phyloP scores from a whole-genome alignment of 257 asterid genomes.

The Lithospermum erythrorhizon region DNA sequence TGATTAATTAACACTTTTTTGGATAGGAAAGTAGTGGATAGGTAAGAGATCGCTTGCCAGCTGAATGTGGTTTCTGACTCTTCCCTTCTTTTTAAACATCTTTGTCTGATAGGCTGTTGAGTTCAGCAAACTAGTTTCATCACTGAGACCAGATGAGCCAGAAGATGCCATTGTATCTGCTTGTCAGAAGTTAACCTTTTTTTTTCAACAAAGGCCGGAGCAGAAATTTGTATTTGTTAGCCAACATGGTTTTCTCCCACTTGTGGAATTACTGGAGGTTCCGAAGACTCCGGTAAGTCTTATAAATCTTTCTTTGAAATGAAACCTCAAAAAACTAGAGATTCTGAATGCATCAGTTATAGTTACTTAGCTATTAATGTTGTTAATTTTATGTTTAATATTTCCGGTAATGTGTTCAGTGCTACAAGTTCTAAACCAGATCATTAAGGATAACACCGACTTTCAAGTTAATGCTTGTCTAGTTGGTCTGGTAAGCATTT shows the following conservation, averaged over 20 bases:
- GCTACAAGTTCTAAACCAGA: conserved; percentile 83
- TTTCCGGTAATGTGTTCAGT: conserved; percentile 78
- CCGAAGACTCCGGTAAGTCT: conserved; percentile 72
- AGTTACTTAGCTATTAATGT: not conserved
- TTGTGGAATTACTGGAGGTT: conserved; percentile 89
- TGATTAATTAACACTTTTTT: no score
- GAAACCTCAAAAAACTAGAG: not conserved
- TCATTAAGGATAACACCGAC: conserved; percentile 82
- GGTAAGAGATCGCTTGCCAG: not conserved
- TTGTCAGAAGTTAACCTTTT: conserved; percentile 78
- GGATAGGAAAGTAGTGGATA: not conserved
- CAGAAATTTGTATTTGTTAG: conserved; percentile 84
- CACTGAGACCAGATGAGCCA: conserved; percentile 86
- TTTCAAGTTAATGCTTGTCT: conserved; percentile 97
- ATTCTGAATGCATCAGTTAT: not conserved
- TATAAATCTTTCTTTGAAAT: conserved; percentile 16
- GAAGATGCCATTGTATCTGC: conserved; percentile 82
- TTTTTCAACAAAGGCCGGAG: conserved; percentile 83
- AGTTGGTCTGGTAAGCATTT: conserved; percentile 80
- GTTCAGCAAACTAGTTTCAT: conserved; percentile 76
- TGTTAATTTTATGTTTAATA: conserved; percentile 1
- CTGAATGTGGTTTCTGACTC: conserved; percentile 4
- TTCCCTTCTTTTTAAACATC: not conserved
- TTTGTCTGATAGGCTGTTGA: conserved; percentile 63
- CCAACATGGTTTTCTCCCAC: conserved; percentile 93